phyloP scores from a whole-genome alignment of 306 rosid genomes.

The Ochetophila trinervis region DNA sequence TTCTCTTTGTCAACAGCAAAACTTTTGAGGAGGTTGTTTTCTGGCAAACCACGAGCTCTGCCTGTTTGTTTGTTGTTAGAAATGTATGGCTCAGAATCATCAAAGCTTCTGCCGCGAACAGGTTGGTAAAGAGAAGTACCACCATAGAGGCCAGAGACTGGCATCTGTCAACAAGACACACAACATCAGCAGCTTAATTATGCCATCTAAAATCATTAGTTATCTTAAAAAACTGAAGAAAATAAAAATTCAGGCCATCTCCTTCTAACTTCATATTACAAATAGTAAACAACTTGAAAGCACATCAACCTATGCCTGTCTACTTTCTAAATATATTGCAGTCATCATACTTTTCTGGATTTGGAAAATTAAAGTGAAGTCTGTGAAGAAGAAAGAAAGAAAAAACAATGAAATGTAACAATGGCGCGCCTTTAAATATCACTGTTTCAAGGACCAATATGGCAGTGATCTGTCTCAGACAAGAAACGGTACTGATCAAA shows the following conservation, averaged over 20 bases:
- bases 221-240: neutral
- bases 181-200: slow-evolving; percentile 23
- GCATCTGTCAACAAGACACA: slow-evolving; percentile 49
- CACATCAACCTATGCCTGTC: neutral
- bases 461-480: neutral
- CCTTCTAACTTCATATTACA: neutral
- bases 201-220: neutral
- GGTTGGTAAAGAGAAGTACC: slow-evolving; percentile 41
- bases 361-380: neutral
- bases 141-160: slow-evolving; percentile 49
- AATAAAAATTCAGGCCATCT: neutral
- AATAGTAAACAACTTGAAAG: neutral
- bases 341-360: neutral
- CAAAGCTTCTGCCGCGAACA: slow-evolving; percentile 65
- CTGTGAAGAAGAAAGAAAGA: slow-evolving; percentile 5
- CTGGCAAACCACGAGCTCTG: slow-evolving; percentile 61
- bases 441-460: neutral
- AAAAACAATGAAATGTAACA: neutral
- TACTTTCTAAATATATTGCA: neutral
- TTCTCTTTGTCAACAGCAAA: slow-evolving; percentile 86
- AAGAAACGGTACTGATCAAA: neutral
- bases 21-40: slow-evolving; percentile 60
- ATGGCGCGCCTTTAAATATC: neutral
- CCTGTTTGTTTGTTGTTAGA: slow-evolving; percentile 56
- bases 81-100: slow-evolving; percentile 70